Evolutionary conservation across 306 rosid species (phyloP), one percentile per base, ranked within the genome.

Genomic region (Acmispon strigosus): DNA sequence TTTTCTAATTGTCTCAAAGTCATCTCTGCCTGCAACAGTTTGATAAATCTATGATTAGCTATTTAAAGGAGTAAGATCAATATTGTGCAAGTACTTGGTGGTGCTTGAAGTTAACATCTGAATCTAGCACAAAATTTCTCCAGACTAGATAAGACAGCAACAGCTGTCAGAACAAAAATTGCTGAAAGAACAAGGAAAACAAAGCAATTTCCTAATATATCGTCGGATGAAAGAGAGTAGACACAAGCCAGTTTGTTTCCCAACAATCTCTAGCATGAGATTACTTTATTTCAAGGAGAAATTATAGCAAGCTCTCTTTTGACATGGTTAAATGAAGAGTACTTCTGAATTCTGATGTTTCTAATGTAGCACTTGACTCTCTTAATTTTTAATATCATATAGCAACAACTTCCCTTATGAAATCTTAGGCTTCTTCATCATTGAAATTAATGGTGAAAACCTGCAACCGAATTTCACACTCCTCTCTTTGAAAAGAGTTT

Each of bases 21-120:
- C 87, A 94, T 87, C 87, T 89, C 96, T 16, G 97, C 97, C 97
- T 94, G 97, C 87, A 87, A 69, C 64, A 44, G 59, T 74, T 66
- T 69, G 62, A 61, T 50, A 37, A 69, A 62, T 61, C 73, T 29
- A 53, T 44, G 47, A 79, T 78, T 67, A 69, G 80, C 54, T 80
- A 68, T 58, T 74, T 36, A 43, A 77, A 76, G 47, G 37, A 60
- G 56, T 29, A 53, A 62, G 56, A 70, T 18, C 18, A 74, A 48
- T 18, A 73, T n/a, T 3, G 24, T 17, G 55, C 10, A 47, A 69
- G 4, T 37, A 57, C 11, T 18, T 52, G 13, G 20, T 15, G 36
- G 68, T 44, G 69, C 54, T 71, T 69, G 51, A 39, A 51, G 45
- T 71, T 12, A 66, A 41, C 7, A 57, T 66, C 44, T 4, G 61